Percentiles rank a stretch among this genome's conserved stretches.
These are phyloP conservation scores for Eucalyptus cloeziana DNA, from an alignment of 345 rosid genomes.

Conservation along the genomic window DNA sequence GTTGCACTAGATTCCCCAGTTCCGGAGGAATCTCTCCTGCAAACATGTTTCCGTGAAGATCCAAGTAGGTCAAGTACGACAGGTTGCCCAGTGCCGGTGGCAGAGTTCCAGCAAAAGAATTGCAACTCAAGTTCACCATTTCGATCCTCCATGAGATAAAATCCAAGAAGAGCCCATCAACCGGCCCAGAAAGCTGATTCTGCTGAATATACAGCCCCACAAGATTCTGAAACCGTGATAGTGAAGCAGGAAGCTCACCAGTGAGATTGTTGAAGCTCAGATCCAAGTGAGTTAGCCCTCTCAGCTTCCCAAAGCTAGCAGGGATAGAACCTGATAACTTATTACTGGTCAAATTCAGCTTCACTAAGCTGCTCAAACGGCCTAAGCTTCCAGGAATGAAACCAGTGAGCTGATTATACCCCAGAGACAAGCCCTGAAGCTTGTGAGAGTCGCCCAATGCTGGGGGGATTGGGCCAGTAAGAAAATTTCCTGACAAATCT, in stretches of 20 bases:
- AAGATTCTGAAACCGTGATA: slow-evolving; percentile 50
- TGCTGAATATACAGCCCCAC: slow-evolving; percentile 67
- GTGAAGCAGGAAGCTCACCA: slow-evolving; percentile 49
- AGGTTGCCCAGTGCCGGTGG: slow-evolving; percentile 56
- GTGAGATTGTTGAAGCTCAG: slow-evolving; percentile 53
- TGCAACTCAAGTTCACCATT: slow-evolving; percentile 48
- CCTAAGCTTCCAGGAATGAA: slow-evolving; percentile 64
- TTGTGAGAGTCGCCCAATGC: slow-evolving; percentile 42
- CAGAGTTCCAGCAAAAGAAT: slow-evolving; percentile 38
- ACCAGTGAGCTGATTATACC: slow-evolving; percentile 59
- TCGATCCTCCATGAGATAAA: slow-evolving; percentile 57
- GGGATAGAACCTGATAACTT: slow-evolving; percentile 52
- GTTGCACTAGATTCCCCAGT: slow-evolving; percentile 51
- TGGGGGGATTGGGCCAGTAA: slow-evolving; percentile 55
- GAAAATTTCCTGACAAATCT: slow-evolving; percentile 62
- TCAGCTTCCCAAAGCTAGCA: slow-evolving; percentile 51
- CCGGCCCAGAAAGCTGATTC: slow-evolving; percentile 44
- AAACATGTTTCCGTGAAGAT: slow-evolving; percentile 49
- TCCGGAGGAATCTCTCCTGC: slow-evolving; percentile 52
- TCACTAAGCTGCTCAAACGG: slow-evolving; percentile 46
- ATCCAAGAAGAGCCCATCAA: slow-evolving; percentile 25
- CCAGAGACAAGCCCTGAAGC: slow-evolving; percentile 81
- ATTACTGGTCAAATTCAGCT: slow-evolving; percentile 65
- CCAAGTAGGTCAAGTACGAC: slow-evolving; percentile 50
- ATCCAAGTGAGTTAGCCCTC: slow-evolving; percentile 69